Evolutionary conservation across 2,329 filamentous ascomycete species (phyloP).

Genomic region (Claviceps sp.): DNA sequence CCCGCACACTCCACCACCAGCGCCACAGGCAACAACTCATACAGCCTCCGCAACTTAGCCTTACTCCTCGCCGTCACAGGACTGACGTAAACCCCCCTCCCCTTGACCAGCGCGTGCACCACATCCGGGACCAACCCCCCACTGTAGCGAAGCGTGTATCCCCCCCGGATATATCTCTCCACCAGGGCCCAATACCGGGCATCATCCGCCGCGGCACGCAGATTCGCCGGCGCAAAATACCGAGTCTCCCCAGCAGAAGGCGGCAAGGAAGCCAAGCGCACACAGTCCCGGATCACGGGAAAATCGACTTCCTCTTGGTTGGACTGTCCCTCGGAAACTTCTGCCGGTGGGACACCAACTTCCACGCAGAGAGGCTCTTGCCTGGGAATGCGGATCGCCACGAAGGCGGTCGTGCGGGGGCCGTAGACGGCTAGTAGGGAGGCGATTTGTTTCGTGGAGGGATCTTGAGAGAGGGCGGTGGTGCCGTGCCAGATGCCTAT

Average conservation of each 20-base stretch:
- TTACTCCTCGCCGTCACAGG: slow-evolving; percentile 37
- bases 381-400: slow-evolving; percentile 37
- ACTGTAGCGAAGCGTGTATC: slow-evolving; percentile 46
- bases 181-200: slow-evolving; percentile 35
- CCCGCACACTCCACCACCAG: slow-evolving; percentile 47
- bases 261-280: not conserved
- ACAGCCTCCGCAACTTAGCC: slow-evolving; percentile 45
- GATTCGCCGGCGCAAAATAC: slow-evolving; percentile 50
- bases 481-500: slow-evolving; percentile 43
- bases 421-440: slow-evolving; percentile 40
- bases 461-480: slow-evolving; percentile 28
- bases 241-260: slow-evolving; percentile 29
- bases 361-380: slow-evolving; percentile 33
- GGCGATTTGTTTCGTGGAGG: slow-evolving; percentile 29
- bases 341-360: slow-evolving; percentile 22
- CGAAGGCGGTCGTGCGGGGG: slow-evolving; percentile 39
- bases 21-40: slow-evolving; percentile 47
- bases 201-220: slow-evolving; percentile 41
- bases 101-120: slow-evolving; percentile 44
- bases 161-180: slow-evolving; percentile 32
- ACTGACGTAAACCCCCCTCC: slow-evolving; percentile 46
- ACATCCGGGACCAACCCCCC: slow-evolving; percentile 50
- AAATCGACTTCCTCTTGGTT: not conserved
- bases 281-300: not conserved
- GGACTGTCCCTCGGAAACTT: not conserved